Conservation (phyloP, 495 filamentous ascomycete genomes). For the Neurospora sublineolata region DNA sequence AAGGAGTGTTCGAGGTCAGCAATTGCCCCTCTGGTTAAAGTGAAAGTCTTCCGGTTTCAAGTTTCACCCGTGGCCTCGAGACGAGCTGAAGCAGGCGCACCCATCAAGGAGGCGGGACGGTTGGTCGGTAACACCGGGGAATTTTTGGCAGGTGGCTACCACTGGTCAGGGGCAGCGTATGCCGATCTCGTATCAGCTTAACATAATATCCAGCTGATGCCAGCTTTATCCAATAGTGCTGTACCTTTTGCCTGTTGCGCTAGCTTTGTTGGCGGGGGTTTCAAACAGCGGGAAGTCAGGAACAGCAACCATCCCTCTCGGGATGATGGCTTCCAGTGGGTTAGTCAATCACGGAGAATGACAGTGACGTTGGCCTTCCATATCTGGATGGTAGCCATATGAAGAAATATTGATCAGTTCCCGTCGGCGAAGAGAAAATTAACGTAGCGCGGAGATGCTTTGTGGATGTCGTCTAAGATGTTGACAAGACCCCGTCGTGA, state of each 20-base stretch:
- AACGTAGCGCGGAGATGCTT: background rate
- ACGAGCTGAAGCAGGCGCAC: background rate
- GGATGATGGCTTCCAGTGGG: background rate
- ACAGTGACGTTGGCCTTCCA: background rate
- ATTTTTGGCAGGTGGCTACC: background rate
- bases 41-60: background rate
- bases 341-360: background rate
- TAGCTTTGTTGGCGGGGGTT: background rate
- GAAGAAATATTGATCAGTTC: background rate
- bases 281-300: background rate
- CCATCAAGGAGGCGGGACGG: too few relatives aligned
- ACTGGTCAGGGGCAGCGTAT: background rate
- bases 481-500: background rate
- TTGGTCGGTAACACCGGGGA: background rate
- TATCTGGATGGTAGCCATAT: background rate
- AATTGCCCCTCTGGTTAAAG: background rate
- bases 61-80: background rate
- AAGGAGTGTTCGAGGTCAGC: background rate
- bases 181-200: background rate
- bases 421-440: background rate
- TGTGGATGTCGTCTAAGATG: background rate
- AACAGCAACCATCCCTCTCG: background rate
- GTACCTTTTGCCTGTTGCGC: background rate
- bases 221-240: background rate
- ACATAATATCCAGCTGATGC: background rate